Conservation (phyloP, 257 asterid species). For the Lithospermum erythrorhizon region DNA sequence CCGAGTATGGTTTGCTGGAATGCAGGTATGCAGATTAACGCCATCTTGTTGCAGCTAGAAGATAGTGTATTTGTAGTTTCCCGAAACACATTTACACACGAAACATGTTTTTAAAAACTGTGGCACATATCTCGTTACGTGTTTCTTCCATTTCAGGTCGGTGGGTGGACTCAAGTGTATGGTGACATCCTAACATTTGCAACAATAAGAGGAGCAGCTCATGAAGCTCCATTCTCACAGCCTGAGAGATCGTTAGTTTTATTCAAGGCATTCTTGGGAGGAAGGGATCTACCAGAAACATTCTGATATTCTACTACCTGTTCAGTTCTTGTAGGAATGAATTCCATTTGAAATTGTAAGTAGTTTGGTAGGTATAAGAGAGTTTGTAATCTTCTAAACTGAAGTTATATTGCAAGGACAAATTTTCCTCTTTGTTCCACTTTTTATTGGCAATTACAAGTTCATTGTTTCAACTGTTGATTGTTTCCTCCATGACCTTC, state of each 20-base stretch:
- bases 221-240: slow-evolving; percentile 82
- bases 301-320: slow-evolving; percentile 13
- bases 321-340: neutral
- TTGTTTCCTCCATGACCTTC: too few species aligned
- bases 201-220: slow-evolving; percentile 70
- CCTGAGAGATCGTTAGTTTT: slow-evolving; percentile 69
- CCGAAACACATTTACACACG: neutral
- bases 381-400: neutral
- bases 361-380: neutral
- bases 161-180: slow-evolving; percentile 73
- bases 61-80: neutral
- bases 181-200: slow-evolving; percentile 52
- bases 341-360: neutral
- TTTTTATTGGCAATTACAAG: neutral
- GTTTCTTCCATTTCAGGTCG: slow-evolving; percentile 34
- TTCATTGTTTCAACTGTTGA: neutral
- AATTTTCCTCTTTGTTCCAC: neutral
- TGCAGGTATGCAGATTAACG: slow-evolving; percentile 38
- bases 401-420: too few species aligned
- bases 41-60: neutral
- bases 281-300: slow-evolving; percentile 53
- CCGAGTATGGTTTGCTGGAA: slow-evolving; percentile 69
- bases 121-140: neutral
- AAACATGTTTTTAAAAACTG: neutral
- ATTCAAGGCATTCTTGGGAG: slow-evolving; percentile 62